These are phyloP conservation scores for Ceriops zippeliana DNA, from an alignment of 345 rosid genomes.

Conservation along the genomic window DNA sequence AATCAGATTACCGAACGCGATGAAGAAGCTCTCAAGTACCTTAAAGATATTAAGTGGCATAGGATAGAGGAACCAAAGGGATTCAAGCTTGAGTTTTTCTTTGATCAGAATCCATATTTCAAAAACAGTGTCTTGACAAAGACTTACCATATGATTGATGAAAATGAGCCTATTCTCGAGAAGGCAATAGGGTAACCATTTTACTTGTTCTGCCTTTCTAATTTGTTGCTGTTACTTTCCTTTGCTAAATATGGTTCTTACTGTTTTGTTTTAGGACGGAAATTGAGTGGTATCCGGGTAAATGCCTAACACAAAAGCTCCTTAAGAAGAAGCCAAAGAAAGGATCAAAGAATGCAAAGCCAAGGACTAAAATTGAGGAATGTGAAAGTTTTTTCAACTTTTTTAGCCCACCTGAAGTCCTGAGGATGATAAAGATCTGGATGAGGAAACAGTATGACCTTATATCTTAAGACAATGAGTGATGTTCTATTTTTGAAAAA, in stretches of 20 bases:
- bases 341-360: slow-evolving; percentile 87
- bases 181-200: slow-evolving; percentile 80
- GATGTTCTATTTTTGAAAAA: not conserved
- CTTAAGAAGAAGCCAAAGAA: slow-evolving; percentile 97
- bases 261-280: slow-evolving; percentile 54
- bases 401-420: slow-evolving; percentile 91
- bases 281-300: slow-evolving; percentile 95
- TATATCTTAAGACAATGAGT: not conserved
- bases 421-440: slow-evolving; percentile 86
- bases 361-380: slow-evolving; percentile 80
- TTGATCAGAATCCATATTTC: slow-evolving; percentile 82
- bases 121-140: slow-evolving; percentile 80
- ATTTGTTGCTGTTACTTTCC: not conserved
- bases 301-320: slow-evolving; percentile 83
- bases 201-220: not conserved
- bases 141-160: slow-evolving; percentile 97
- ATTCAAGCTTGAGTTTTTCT: slow-evolving; percentile 91
- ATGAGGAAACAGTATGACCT: slow-evolving; percentile 73
- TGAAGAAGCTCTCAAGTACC: slow-evolving; percentile 83
- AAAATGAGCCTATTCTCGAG: slow-evolving; percentile 91
- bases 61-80: slow-evolving; percentile 88
- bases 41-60: slow-evolving; percentile 84
- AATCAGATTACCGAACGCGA: slow-evolving; percentile 80
- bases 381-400: slow-evolving; percentile 96
- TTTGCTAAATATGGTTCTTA: slow-evolving; percentile 4